Base-by-base conservation (phyloP, 2,329 filamentous ascomycete species). In the Ascochyta koolunga region DNA sequence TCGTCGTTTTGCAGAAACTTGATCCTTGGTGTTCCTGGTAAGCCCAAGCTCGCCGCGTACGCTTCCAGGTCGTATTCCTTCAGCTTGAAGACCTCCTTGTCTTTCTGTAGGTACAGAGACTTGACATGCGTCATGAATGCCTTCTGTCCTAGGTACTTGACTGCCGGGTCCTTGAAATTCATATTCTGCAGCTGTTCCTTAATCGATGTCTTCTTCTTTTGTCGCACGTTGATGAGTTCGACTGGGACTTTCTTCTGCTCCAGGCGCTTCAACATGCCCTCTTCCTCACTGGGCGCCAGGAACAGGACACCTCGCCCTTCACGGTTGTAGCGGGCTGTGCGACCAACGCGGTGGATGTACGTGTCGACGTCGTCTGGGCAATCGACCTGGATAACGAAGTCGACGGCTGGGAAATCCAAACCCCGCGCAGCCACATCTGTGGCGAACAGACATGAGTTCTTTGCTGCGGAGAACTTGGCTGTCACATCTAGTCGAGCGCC, bases 361-460 rank as follows among this genome's bases (percentile, higher is more conserved):
- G 95, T 99, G 68, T 98, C 95, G 4, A 90, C 89, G 73, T 99
- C 93, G 74, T 99, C 95, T 0, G 95, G 95, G 62, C 91, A 96
- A 73, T 99, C 95, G n/a, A 91, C 83, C 72, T 99, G 95, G n/a
- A 99, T 91, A 5, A 99, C 95, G 89, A 95, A 99, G 73, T 99
- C 95, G 0, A 99, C 95, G 3, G 92, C 89, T 0, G 95, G 95
- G 70, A 99, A 98, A 74, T 99, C 95, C 11, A 99, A 84, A 60
- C 95, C 95, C 74, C 95, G 85, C 0, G 95, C 95, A 4, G 96
- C 92, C 5, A 99, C 91, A 70, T 99, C 95, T 0, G 95, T 99
- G 1, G 95, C 91, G 71, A 99, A 96, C 0, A 99, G 82, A 70
- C 95, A 97, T 0, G 91, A 89, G 51, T 90, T 83, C 68, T 95